phyloP scores from a whole-genome alignment of 2,329 filamentous ascomycete species.

The Diaporthe ilicicola region DNA sequence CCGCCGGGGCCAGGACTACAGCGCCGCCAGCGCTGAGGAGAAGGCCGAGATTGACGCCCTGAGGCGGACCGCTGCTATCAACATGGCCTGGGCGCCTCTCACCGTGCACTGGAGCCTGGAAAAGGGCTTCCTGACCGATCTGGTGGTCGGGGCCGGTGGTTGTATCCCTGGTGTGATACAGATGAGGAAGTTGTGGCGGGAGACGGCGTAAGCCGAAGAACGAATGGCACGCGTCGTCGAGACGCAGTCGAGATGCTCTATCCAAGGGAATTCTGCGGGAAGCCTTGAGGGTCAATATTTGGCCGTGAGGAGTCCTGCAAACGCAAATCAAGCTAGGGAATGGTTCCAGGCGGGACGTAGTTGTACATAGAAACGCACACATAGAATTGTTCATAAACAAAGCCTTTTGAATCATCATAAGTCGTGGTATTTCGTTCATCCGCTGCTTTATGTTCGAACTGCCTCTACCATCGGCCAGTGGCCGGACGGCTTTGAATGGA shows the following conservation, averaged over 20 bases:
- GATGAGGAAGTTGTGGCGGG: slow-evolving; percentile 56
- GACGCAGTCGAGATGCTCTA: background rate
- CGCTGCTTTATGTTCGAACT: too few species aligned
- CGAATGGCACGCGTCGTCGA: background rate
- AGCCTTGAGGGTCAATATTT: background rate
- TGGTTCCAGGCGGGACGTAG: too few species aligned
- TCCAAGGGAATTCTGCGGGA: background rate
- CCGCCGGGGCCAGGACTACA: slow-evolving; percentile 44
- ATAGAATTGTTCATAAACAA: background rate
- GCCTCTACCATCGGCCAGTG: background rate
- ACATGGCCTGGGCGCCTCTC: slow-evolving; percentile 81
- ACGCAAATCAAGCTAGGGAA: background rate
- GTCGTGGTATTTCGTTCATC: background rate
- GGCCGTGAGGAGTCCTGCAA: background rate
- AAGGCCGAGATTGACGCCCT: slow-evolving; percentile 60
- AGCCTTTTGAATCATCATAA: background rate
- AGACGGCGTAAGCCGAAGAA: slow-evolving; percentile 44
- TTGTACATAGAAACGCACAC: slow-evolving; percentile 4
- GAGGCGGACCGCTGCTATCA: slow-evolving; percentile 74
- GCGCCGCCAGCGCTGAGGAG: slow-evolving; percentile 51
- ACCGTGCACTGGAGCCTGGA: slow-evolving; percentile 85
- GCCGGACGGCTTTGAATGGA: background rate
- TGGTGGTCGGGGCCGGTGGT: slow-evolving; percentile 51
- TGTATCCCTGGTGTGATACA: slow-evolving; percentile 54
- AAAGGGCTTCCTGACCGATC: slow-evolving; percentile 60